Conservation (phyloP, 345 rosid genomes). For the Punica granatum region DNA sequence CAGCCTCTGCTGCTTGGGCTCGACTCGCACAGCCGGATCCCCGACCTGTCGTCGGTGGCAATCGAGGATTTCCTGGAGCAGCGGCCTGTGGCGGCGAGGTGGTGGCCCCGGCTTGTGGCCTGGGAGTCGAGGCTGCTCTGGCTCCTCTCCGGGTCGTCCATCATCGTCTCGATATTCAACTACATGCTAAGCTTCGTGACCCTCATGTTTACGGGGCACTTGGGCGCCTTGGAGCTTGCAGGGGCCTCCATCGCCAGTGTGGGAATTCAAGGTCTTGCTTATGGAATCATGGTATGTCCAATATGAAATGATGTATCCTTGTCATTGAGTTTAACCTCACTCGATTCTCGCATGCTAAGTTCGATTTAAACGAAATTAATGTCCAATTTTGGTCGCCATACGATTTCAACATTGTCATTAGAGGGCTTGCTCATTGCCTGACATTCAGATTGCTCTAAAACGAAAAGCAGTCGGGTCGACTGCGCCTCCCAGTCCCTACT, state of each 20-base stretch:
- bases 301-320: too few relatives aligned
- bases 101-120: slow-evolving; percentile 63
- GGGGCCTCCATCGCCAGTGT: slow-evolving; percentile 87
- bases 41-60: slow-evolving; percentile 43
- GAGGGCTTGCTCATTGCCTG: not conserved
- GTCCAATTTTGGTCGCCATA: too few relatives aligned
- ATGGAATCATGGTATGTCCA: slow-evolving; percentile 72
- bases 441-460: not conserved
- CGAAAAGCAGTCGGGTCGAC: too few relatives aligned
- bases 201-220: slow-evolving; percentile 65
- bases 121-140: slow-evolving; percentile 90
- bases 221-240: slow-evolving; percentile 71
- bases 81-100: slow-evolving; percentile 25
- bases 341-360: too few relatives aligned
- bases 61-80: slow-evolving; percentile 61
- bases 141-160: slow-evolving; percentile 69
- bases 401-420: not conserved
- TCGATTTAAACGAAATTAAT: too few relatives aligned
- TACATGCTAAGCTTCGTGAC: slow-evolving; percentile 87
- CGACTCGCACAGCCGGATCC: slow-evolving; percentile 46
- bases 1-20: slow-evolving; percentile 45
- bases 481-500: too few relatives aligned
- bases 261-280: slow-evolving; percentile 92
- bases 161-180: slow-evolving; percentile 54
- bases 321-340: too few relatives aligned